A percentile compares a stretch with the other conserved stretches of the same genome.
Evolutionary conservation across 768 basidiomycete species (phyloP).

Genomic region (Dioszegia hungarica): DNA sequence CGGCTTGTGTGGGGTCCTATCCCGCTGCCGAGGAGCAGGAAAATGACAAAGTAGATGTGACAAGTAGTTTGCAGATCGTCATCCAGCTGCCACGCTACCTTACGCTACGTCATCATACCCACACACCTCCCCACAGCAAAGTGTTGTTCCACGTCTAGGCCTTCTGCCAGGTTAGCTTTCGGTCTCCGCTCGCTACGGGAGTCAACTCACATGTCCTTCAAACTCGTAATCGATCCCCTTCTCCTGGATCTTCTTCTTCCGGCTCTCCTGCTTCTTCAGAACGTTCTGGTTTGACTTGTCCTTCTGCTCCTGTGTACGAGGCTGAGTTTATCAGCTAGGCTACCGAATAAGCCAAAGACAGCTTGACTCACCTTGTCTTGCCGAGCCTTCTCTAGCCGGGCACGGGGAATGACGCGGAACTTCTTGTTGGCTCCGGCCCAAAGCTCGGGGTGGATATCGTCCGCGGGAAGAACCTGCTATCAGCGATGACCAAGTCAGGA

Average conservation of each 20-base stretch:
- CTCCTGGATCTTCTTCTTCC: conserved; percentile 71
- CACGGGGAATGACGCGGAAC: conserved; percentile 71
- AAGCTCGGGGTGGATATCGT: conserved; percentile 83
- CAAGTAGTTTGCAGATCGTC: no score
- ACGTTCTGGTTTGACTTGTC: conserved; percentile 63
- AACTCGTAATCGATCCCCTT: conserved; percentile 85
- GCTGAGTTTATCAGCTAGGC: conserved; percentile 51
- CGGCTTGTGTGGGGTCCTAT: no score
- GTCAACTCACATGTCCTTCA: conserved; percentile 78
- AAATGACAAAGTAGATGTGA: no score
- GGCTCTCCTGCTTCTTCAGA: conserved; percentile 67
- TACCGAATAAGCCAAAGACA: neutral
- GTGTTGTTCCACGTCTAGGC: no score
- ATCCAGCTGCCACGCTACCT: no score
- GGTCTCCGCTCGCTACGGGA: no score
- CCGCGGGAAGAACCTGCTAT: conserved; percentile 70
- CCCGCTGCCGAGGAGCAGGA: no score
- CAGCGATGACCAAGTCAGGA: neutral
- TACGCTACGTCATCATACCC: no score
- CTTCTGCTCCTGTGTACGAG: conserved; percentile 68
- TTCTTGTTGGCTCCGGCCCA: conserved; percentile 98
- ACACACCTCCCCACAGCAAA: no score
- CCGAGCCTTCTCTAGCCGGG: conserved; percentile 63
- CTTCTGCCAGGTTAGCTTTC: no score
- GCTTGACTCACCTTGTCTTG: conserved; percentile 71